Conservation (phyloP, 176 grass and related monocot species). For the Chloris gayana region DNA sequence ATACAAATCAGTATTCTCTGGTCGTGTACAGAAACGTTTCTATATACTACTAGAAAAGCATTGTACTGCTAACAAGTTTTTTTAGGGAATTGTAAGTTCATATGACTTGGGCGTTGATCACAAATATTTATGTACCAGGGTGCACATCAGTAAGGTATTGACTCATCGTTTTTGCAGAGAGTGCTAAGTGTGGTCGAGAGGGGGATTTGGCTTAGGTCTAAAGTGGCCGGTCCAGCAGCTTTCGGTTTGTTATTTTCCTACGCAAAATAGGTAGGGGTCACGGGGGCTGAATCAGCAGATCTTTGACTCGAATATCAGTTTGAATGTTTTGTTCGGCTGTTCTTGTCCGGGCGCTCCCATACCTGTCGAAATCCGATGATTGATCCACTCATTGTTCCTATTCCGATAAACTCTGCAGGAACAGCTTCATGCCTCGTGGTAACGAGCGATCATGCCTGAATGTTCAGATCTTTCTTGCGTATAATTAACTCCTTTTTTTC, state of each 20-base stretch:
- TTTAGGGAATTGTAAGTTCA: no score
- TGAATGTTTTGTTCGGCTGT: constrained; percentile 5
- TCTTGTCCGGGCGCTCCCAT: constrained; percentile 24
- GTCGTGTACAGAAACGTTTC: not conserved
- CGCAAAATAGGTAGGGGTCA: not conserved
- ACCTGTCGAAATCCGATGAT: constrained; percentile 27
- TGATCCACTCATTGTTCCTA: constrained; percentile 20
- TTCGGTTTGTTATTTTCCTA: constrained; percentile 34
- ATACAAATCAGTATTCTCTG: constrained; percentile 41
- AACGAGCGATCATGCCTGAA: not conserved
- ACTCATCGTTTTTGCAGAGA: not conserved
- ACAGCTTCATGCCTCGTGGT: not conserved
- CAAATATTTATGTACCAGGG: constrained; percentile 19
- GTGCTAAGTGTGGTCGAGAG: not conserved
- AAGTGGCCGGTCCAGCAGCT: constrained; percentile 29
- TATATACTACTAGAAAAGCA: not conserved
- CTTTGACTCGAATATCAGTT: constrained; percentile 49
- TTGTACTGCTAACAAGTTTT: not conserved
- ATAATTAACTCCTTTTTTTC: no score
- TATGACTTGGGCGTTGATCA: not conserved
- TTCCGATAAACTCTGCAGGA: not conserved
- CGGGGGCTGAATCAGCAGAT: constrained; percentile 39
- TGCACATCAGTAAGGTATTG: not conserved
- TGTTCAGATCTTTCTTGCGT: not conserved
- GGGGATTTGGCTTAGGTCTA: not conserved